phyloP scores from a whole-genome alignment of 768 basidiomycete genomes.

The Imleria badia region DNA sequence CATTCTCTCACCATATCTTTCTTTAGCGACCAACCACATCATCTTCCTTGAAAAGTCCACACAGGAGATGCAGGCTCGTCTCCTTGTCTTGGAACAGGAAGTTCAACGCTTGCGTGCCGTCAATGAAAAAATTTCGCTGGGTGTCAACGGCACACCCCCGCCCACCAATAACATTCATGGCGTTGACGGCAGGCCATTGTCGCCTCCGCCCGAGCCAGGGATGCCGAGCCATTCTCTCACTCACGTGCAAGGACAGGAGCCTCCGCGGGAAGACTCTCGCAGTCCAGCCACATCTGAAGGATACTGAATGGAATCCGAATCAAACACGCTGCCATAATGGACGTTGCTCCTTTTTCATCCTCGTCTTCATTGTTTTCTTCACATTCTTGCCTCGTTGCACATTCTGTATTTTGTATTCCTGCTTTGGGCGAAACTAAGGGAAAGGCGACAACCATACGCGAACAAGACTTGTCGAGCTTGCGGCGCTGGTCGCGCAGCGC shows the following conservation, averaged over 20 bases:
- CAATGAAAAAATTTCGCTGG: constrained; percentile 83
- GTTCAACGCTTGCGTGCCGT: constrained; percentile 67
- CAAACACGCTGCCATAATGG: constrained; percentile 22
- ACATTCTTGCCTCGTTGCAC: constrained; percentile 34
- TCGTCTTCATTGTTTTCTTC: constrained; percentile 28
- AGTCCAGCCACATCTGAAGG: constrained; percentile 33
- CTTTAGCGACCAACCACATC: constrained; percentile 77
- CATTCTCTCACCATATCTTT: constrained; percentile 11
- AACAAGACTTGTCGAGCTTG: constrained; percentile 26
- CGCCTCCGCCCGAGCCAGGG: constrained; percentile 61
- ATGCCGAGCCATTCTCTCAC: constrained; percentile 48
- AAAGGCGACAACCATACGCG: constrained; percentile 18
- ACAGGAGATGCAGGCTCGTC: constrained; percentile 66
- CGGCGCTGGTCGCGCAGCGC: constrained; percentile 37
- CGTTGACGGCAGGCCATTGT: constrained; percentile 51
- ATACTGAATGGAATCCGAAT: constrained; percentile 25
- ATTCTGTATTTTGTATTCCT: constrained; percentile 35
- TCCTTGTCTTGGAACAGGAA: constrained; percentile 65
- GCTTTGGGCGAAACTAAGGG: constrained; percentile 26
- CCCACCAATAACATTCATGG: constrained; percentile 45
- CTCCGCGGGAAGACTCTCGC: constrained; percentile 62
- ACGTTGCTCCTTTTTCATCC: constrained; percentile 37
- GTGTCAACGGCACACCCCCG: constrained; percentile 54
- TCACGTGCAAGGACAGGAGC: constrained; percentile 58
- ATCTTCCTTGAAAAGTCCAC: constrained; percentile 69